Conservation (phyloP, 805 yeast species). For the Wickerhamomyces hampshirensis region DNA sequence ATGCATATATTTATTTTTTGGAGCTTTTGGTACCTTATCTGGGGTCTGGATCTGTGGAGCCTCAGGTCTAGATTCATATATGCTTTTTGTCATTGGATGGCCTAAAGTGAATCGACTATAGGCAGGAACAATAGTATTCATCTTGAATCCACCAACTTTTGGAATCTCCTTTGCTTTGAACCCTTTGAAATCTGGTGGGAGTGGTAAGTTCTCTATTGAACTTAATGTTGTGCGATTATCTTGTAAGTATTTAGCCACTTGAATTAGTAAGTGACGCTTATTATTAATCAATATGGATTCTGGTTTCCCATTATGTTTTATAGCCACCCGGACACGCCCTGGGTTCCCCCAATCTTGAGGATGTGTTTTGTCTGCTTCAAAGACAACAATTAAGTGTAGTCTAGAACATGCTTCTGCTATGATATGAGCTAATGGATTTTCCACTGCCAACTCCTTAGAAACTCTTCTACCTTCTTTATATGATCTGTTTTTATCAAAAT, state of each 20-base stretch:
- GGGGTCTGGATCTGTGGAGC: constrained; percentile 32
- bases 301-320: constrained; percentile 48
- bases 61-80: constrained; percentile 52
- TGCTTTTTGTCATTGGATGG: constrained; percentile 73
- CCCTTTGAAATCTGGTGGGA: constrained; percentile 57
- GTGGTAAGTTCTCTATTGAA: constrained; percentile 58
- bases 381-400: constrained; percentile 34
- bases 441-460: constrained; percentile 60
- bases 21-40: constrained; percentile 36
- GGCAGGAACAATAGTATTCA: constrained; percentile 87
- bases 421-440: constrained; percentile 82
- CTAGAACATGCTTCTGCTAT: constrained; percentile 64
- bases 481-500: constrained; percentile 76
- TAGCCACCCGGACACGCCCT: constrained; percentile 81
- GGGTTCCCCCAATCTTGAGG: constrained; percentile 98
- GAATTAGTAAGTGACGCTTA: constrained; percentile 62
- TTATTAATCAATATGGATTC: constrained; percentile 34
- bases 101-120: constrained; percentile 76
- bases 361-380: constrained; percentile 81
- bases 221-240: constrained; percentile 64
- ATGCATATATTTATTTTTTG: constrained; percentile 55
- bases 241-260: constrained; percentile 56
- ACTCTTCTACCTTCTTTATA: constrained; percentile 85
- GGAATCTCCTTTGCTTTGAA: constrained; percentile 61
- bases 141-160: constrained; percentile 76